A percentile compares a stretch with the other conserved stretches of the same genome.
phyloP scores from a whole-genome alignment of 1,284 basidiomycete genomes.

The Apiotrichum siamense region DNA sequence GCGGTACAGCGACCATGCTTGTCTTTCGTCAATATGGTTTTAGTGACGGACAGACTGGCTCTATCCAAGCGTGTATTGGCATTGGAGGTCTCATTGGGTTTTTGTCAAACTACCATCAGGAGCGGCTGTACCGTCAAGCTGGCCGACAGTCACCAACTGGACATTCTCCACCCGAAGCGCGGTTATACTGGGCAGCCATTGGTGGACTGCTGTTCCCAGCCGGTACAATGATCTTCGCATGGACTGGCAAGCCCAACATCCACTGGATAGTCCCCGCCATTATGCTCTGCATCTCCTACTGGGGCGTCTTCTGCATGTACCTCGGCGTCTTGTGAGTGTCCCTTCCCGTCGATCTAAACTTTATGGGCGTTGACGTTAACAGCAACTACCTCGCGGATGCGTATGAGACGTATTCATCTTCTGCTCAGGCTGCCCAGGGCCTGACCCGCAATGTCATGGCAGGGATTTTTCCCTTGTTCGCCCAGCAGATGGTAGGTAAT shows the following conservation, averaged over 20 bases:
- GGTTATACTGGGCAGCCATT: constrained; percentile 47
- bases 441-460: constrained; percentile 38
- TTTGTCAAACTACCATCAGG: constrained; percentile 55
- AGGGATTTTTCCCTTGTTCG: constrained; percentile 39
- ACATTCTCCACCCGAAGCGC: constrained; percentile 48
- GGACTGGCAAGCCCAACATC: constrained; percentile 35
- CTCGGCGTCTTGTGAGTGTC: constrained; percentile 35
- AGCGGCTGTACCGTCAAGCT: constrained; percentile 32
- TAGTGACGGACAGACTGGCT: constrained; percentile 25
- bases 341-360: too few relatives aligned
- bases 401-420: constrained; percentile 45
- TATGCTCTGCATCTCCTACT: constrained; percentile 26
- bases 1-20: constrained; percentile 29
- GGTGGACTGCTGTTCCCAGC: constrained; percentile 46
- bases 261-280: constrained; percentile 39
- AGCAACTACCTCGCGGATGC: constrained; percentile 44
- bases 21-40: constrained; percentile 41
- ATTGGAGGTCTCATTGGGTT: constrained; percentile 66
- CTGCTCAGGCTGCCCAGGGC: constrained; percentile 44
- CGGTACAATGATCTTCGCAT: constrained; percentile 34
- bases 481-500: constrained; percentile 20
- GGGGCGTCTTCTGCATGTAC: constrained; percentile 41
- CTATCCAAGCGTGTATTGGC: constrained; percentile 24
- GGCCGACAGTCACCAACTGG: constrained; percentile 31
- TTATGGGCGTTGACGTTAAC: not conserved